A percentile compares a stretch with the other conserved stretches of the same genome.
Conservation (phyloP, 768 basidiomycete genomes). For the Rossbeevera mucosa region DNA sequence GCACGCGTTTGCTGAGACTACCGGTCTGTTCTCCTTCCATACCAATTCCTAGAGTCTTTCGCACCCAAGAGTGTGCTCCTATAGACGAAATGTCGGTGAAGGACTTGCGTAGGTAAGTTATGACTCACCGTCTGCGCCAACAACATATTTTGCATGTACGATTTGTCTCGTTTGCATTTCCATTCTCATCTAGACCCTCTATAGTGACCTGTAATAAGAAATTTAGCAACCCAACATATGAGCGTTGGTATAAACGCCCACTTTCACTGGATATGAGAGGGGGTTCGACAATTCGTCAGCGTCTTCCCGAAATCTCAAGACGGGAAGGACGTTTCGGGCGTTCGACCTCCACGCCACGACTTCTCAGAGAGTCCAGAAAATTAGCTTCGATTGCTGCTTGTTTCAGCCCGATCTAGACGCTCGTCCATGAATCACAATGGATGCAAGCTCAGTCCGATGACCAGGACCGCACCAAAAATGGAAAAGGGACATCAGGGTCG, state of each 20-base stretch:
- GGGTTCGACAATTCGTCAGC: background rate
- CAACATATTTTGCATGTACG: background rate
- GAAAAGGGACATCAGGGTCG: background rate
- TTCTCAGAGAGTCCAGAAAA: background rate
- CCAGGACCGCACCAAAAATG: background rate
- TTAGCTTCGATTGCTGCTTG: background rate
- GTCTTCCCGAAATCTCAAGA: background rate
- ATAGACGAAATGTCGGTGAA: background rate
- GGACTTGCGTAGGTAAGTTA: background rate
- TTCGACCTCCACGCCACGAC: background rate
- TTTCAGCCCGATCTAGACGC: background rate
- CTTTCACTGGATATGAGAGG: background rate
- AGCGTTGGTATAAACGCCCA: background rate
- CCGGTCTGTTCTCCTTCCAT: background rate
- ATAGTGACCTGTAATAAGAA: background rate
- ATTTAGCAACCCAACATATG: background rate
- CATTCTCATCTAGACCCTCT: background rate
- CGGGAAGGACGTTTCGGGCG: background rate
- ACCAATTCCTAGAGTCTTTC: background rate
- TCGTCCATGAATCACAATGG: background rate
- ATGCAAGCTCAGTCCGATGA: background rate
- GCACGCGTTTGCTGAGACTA: background rate
- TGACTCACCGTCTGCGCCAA: background rate
- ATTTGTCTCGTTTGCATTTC: background rate
- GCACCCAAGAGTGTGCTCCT: background rate